Percentiles rank a stretch among this genome's conserved stretches.
phyloP scores from a whole-genome alignment of 805 yeast genomes.

The Candida lessepsii region DNA sequence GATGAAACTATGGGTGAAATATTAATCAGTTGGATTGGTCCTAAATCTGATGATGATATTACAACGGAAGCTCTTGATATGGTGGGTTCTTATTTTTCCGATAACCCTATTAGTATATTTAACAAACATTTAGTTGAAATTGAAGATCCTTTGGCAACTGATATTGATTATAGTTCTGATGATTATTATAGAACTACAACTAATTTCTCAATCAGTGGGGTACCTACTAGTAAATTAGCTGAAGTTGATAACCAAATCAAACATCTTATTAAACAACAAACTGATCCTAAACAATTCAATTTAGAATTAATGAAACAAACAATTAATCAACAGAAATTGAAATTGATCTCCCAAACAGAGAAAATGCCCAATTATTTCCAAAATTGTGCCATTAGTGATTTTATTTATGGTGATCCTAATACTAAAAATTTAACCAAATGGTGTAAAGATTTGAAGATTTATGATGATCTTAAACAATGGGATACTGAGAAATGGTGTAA shows the following conservation, averaged over 20 bases:
- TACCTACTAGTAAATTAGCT: slow-evolving; percentile 64
- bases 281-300: slow-evolving; percentile 53
- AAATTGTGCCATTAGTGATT: slow-evolving; percentile 70
- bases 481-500: slow-evolving; percentile 62
- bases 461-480: slow-evolving; percentile 61
- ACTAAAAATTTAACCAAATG: slow-evolving; percentile 59
- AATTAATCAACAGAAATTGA: slow-evolving; percentile 61
- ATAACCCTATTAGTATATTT: slow-evolving; percentile 73
- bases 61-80: slow-evolving; percentile 69
- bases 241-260: slow-evolving; percentile 54
- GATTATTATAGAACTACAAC: slow-evolving; percentile 66
- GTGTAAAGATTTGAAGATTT: slow-evolving; percentile 57
- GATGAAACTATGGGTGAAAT: slow-evolving; percentile 85
- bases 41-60: slow-evolving; percentile 50
- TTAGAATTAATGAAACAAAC: slow-evolving; percentile 64
- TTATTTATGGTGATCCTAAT: slow-evolving; percentile 69
- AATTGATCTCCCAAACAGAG: slow-evolving; percentile 60
- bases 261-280: slow-evolving; percentile 52
- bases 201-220: slow-evolving; percentile 61
- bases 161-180: slow-evolving; percentile 67
- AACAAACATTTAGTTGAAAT: slow-evolving; percentile 73
- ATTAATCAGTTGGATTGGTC: slow-evolving; percentile 79
- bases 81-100: slow-evolving; percentile 71
- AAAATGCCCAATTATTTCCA: slow-evolving; percentile 61
- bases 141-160: slow-evolving; percentile 77